Percentiles rank a stretch among this genome's conserved stretches.
phyloP scores from a whole-genome alignment of 495 filamentous ascomycete genomes.

The Rhizodiscina lignyota region DNA sequence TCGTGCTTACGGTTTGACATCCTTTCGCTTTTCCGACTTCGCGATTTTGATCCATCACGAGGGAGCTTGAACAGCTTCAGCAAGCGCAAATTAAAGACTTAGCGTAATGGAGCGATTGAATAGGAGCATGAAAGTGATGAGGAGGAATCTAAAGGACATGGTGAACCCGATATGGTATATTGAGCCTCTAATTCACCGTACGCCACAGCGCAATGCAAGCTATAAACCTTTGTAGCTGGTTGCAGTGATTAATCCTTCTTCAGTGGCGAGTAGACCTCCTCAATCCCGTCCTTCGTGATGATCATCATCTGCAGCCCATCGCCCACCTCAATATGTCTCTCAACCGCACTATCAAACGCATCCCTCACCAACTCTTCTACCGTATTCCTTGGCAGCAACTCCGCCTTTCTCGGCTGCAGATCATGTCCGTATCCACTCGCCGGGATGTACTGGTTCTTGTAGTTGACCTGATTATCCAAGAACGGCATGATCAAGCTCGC shows the following conservation, averaged over 20 bases:
- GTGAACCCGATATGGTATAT: too few species aligned
- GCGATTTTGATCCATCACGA: too few species aligned
- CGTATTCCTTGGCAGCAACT: slow-evolving; percentile 47
- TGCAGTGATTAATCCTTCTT: slow-evolving; percentile 61
- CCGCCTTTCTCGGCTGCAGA: slow-evolving; percentile 47
- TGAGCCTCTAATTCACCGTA: not conserved
- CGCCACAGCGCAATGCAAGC: not conserved
- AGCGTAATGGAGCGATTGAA: too few species aligned
- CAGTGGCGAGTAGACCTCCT: slow-evolving; percentile 67
- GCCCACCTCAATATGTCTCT: slow-evolving; percentile 97
- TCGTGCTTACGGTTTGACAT: too few species aligned
- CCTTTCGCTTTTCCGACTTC: too few species aligned
- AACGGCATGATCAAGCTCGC: slow-evolving; percentile 97
- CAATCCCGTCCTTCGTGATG: slow-evolving; percentile 70
- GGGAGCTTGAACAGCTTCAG: too few species aligned
- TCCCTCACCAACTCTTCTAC: slow-evolving; percentile 85
- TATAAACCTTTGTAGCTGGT: not conserved
- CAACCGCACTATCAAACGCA: slow-evolving; percentile 93
- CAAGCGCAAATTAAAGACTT: too few species aligned
- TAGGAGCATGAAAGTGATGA: too few species aligned
- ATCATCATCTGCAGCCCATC: slow-evolving; percentile 93
- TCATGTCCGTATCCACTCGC: slow-evolving; percentile 74
- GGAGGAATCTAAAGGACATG: too few species aligned
- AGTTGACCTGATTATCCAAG: slow-evolving; percentile 98
- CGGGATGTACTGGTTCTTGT: slow-evolving; percentile 95